Conservation (phyloP, 257 asterid species). For the Mitragyna speciosa region DNA sequence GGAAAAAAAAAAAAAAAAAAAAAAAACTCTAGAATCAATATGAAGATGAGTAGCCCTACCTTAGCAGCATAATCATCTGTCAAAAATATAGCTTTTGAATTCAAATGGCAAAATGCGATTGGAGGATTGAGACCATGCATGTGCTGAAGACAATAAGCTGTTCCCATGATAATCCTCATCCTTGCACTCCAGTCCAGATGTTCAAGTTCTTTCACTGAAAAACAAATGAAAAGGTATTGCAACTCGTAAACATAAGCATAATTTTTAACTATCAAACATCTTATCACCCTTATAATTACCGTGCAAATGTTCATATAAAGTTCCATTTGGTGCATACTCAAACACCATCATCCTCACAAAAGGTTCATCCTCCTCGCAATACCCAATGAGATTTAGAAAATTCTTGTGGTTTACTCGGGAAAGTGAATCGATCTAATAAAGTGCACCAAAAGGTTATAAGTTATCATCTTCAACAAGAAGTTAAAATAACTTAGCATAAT, state of each 20-base stretch:
- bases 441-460: constrained; percentile 10
- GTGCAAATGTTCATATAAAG: constrained; percentile 79
- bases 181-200: constrained; percentile 90
- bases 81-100: constrained; percentile 50
- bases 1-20: too few relatives aligned
- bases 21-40: neutral
- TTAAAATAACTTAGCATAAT: neutral
- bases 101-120: constrained; percentile 52
- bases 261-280: neutral
- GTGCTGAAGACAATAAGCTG: constrained; percentile 76
- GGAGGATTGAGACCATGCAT: constrained; percentile 86
- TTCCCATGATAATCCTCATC: constrained; percentile 82
- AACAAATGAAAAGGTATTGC: neutral
- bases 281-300: constrained; percentile 43
- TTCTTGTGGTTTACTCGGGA: constrained; percentile 94
- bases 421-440: constrained; percentile 61
- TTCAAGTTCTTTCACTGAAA: constrained; percentile 71
- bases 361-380: constrained; percentile 87
- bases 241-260: neutral
- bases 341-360: constrained; percentile 95
- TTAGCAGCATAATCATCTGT: constrained; percentile 99
- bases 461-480: neutral
- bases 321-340: constrained; percentile 94
- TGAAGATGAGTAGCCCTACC: constrained; percentile 35
- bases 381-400: constrained; percentile 82